Base-by-base conservation (phyloP, 2,329 filamentous ascomycete species). In the Chaetomiaceae sp. region DNA sequence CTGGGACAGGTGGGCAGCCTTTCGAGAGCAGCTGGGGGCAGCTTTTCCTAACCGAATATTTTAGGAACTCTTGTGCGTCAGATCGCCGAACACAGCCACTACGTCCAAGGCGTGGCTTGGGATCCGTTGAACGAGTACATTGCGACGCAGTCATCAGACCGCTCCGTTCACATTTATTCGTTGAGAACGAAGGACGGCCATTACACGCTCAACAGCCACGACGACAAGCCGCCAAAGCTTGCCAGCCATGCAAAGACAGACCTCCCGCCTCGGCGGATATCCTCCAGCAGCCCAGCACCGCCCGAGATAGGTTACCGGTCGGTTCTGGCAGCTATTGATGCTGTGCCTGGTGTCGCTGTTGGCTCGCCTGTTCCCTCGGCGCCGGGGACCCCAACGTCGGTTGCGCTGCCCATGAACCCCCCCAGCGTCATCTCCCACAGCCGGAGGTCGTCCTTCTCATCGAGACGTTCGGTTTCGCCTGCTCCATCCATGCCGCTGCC, bases 71-170 rank as follows among this genome's bases (percentile, higher is more conserved):
- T 91, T 59, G 87, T 96, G 54, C 86, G 92, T 55, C 92, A 96
- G 69, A 96, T 97, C 59, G 92, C 92, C 48, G 92, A 97, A 69
- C 92, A 97, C 72, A 95, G 90, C 65, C 94, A 99, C 70, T 99
- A 96, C 69, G 94, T 99, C 16, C 94, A 99, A 72, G 94, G 94
- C 43, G 95, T 99, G 7, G 88, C 94, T 4, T 99, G 94, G 95
- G 95, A 99, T 73, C 95, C 94, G 21, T 74, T 96, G 51, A 97
- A 97, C 72, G 94, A 99, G 73, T 99, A 91, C 69, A 91, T 99
- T 55, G 94, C 94, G 33, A 99, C 94, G 1, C 94, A 99, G 68
- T 99, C 94, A 6, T 99, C 94, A 5, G 94, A 99, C 72, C 87
- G 94, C 67, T 96, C 94, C 2, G 92, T 97, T 13, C 95, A 99